A percentile compares a stretch with the other conserved stretches of the same genome.
These are phyloP conservation scores for Fagus crenata DNA, from an alignment of 306 rosid genomes.

Conservation along the genomic window DNA sequence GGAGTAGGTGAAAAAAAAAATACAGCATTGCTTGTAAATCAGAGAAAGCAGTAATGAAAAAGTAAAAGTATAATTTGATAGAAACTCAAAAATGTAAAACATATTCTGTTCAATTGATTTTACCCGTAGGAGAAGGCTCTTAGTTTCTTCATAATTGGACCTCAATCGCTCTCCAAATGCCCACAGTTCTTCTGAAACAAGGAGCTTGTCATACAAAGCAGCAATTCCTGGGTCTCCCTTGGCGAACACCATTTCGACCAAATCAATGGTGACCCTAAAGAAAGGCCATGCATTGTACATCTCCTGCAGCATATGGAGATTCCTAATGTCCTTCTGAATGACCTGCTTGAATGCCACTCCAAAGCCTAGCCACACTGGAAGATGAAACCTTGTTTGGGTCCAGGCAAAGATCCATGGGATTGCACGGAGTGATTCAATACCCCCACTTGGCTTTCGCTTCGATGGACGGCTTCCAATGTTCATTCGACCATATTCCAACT, in stretches of 20 bases:
- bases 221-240: conserved; percentile 94
- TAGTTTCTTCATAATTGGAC: conserved; percentile 72
- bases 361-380: conserved; percentile 97
- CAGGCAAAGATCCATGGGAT: conserved; percentile 99
- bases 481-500: conserved; percentile 97
- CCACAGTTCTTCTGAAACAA: conserved; percentile 84
- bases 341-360: conserved; percentile 71
- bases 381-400: conserved; percentile 98
- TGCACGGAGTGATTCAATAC: conserved; percentile 97
- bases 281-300: conserved; percentile 97
- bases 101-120: background rate
- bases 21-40: background rate
- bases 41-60: background rate
- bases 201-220: conserved; percentile 72
- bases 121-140: conserved; percentile 79
- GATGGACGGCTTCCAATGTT: conserved; percentile 97
- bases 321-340: conserved; percentile 66
- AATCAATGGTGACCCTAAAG: conserved; percentile 92
- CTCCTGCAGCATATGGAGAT: conserved; percentile 74
- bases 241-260: conserved; percentile 99
- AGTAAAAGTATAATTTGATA: background rate
- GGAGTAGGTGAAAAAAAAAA: background rate
- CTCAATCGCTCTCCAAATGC: conserved; percentile 75
- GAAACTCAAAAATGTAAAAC: background rate
- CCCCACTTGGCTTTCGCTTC: conserved; percentile 95